Conservation (phyloP, 345 rosid species). For the Moricandia arvensis region DNA sequence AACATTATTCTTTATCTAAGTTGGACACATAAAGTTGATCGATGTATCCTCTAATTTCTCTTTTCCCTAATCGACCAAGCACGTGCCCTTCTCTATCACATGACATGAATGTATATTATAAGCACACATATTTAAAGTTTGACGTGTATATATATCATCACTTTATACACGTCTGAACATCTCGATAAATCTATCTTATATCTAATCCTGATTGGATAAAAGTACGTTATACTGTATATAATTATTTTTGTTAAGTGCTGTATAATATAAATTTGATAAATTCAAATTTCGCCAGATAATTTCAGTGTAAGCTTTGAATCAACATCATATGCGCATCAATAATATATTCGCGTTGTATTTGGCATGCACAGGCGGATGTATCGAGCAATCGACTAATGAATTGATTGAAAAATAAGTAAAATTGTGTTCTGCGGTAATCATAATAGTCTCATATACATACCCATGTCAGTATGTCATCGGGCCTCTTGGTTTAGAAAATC, state of each 20-base stretch:
- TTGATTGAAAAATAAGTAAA: too few species aligned
- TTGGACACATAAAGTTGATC: slow-evolving; percentile 28
- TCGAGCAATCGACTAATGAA: too few species aligned
- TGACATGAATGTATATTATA: neutral
- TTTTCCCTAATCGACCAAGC: slow-evolving; percentile 26
- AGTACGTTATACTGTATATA: neutral
- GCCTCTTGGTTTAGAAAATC: too few species aligned
- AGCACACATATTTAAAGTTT: neutral
- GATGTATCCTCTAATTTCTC: slow-evolving; percentile 13
- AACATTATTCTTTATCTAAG: slow-evolving; percentile 16
- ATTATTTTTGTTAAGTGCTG: neutral
- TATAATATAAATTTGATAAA: neutral
- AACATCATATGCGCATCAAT: neutral
- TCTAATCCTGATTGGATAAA: neutral
- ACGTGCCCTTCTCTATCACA: slow-evolving; percentile 37
- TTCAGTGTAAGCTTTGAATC: neutral
- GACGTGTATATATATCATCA: neutral
- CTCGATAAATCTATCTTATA: slow-evolving; percentile 8
- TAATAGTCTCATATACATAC: too few species aligned
- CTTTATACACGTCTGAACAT: slow-evolving; percentile 9
- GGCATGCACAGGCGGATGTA: too few species aligned
- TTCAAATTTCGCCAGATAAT: neutral
- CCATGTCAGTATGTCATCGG: too few species aligned
- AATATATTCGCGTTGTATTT: too few species aligned
- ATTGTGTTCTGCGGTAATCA: too few species aligned